These are phyloP conservation scores for Mortierella sp. DNA, from an alignment of 371 early-diverging fungal genomes.

Conservation along the genomic window DNA sequence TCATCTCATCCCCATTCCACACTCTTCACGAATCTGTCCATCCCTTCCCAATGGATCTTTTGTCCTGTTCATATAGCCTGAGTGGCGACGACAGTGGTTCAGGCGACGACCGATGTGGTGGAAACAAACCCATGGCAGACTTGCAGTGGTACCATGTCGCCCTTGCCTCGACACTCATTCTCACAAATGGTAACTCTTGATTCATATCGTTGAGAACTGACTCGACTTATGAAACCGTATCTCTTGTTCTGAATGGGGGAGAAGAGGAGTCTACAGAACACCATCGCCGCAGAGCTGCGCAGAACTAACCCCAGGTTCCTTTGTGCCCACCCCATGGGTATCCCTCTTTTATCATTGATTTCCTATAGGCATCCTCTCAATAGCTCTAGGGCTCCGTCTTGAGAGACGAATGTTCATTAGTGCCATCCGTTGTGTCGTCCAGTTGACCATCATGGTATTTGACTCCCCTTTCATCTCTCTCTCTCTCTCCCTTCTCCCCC, in stretches of 20 bases:
- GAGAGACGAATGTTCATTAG: slow-evolving; percentile 67
- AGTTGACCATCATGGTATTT: slow-evolving; percentile 68
- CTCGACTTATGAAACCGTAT: too few species aligned
- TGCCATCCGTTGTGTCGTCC: slow-evolving; percentile 67
- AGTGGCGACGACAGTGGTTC: slow-evolving; percentile 3
- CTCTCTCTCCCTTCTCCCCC: too few species aligned
- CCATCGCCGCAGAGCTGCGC: too few species aligned
- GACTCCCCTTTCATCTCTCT: too few species aligned
- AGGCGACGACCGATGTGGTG: slow-evolving; percentile 17
- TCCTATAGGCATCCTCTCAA: slow-evolving; percentile 62
- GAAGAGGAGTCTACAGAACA: too few species aligned
- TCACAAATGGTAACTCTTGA: slow-evolving; percentile 63
- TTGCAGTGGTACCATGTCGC: slow-evolving; percentile 60
- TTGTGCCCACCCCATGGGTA: too few species aligned
- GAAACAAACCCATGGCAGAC: slow-evolving; percentile 43
- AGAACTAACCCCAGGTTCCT: too few species aligned
- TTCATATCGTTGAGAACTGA: too few species aligned
- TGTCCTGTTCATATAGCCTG: too few species aligned
- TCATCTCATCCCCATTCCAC: too few species aligned
- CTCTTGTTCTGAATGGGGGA: too few species aligned
- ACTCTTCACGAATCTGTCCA: background rate
- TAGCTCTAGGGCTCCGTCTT: slow-evolving; percentile 64
- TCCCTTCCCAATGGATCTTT: slow-evolving; percentile 7
- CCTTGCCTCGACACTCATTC: slow-evolving; percentile 59
- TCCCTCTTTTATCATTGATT: slow-evolving; percentile 5